These are phyloP conservation scores for Zasmidium cellare DNA, from an alignment of 2,329 filamentous ascomycete species.

Conservation along the genomic window DNA sequence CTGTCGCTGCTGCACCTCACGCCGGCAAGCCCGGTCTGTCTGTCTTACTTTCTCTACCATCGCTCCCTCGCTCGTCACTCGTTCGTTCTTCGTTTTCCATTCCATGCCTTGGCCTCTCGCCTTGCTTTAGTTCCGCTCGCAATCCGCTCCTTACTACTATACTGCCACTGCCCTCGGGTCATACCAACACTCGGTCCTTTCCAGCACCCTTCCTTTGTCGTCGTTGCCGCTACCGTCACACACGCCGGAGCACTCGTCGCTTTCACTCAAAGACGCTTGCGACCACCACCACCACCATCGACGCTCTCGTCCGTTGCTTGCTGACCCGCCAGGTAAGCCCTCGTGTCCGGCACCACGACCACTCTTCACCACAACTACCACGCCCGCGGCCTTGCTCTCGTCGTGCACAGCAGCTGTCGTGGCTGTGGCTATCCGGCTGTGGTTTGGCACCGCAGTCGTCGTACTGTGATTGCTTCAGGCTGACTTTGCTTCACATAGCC, in stretches of 20 bases:
- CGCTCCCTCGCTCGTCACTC: not conserved
- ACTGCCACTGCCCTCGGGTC: not conserved
- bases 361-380: not conserved
- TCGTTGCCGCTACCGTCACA: constrained; percentile 3
- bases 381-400: constrained; percentile 1
- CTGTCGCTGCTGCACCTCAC: not conserved
- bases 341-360: not conserved
- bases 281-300: not conserved
- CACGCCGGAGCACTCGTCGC: not conserved
- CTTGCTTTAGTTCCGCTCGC: not conserved
- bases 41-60: not conserved
- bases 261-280: constrained; percentile 15
- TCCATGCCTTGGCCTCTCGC: not conserved
- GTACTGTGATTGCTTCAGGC: constrained; percentile 1
- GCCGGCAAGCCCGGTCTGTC: not conserved
- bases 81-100: too few relatives aligned
- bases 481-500: constrained; percentile 1
- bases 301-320: constrained; percentile 1
- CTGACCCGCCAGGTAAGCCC: constrained; percentile 3
- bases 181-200: constrained; percentile 2
- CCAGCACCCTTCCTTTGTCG: constrained; percentile 4
- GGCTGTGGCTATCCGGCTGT: constrained; percentile 7
- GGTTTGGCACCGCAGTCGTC: not conserved
- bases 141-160: constrained; percentile 3
- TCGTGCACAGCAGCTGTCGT: constrained; percentile 10